These are phyloP conservation scores for Ceratocystis papillata DNA, from an alignment of 2,329 filamentous ascomycete species.

Conservation along the genomic window DNA sequence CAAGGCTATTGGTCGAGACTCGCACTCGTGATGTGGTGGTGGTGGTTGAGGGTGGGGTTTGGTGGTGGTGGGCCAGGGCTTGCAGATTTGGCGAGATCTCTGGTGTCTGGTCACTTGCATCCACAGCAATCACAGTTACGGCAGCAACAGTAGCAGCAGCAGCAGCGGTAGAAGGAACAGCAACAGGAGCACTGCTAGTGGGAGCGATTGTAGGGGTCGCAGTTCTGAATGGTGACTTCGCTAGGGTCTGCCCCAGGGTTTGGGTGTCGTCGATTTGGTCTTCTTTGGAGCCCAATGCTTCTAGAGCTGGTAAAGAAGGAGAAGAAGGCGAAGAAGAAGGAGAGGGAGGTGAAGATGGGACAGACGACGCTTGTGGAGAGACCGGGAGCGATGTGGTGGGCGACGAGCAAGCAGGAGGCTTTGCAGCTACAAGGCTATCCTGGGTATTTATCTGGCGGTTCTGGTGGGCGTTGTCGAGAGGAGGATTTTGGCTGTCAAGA, in stretches of 20 bases:
- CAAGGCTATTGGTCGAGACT: conserved; percentile 22
- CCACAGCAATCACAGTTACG: conserved; percentile 4
- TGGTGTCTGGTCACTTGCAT: background rate
- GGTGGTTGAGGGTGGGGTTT: conserved; percentile 26
- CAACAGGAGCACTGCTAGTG: background rate
- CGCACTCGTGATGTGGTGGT: conserved; percentile 26
- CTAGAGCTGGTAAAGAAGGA: background rate
- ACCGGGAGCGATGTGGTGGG: too few relatives aligned
- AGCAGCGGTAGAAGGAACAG: background rate
- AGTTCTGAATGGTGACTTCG: background rate
- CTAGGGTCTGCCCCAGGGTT: conserved; percentile 8
- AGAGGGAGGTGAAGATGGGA: background rate
- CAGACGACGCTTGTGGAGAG: too few relatives aligned
- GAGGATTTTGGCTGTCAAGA: conserved; percentile 15
- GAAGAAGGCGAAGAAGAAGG: background rate
- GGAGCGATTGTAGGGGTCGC: too few relatives aligned
- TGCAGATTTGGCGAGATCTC: conserved; percentile 2
- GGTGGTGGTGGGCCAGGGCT: conserved; percentile 23
- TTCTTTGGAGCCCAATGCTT: conserved; percentile 30
- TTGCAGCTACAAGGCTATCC: background rate
- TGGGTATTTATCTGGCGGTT: conserved; percentile 12
- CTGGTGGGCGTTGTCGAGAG: conserved; percentile 21
- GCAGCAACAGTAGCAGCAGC: background rate
- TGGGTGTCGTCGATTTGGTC: conserved; percentile 27
- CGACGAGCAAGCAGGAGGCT: background rate